Evolutionary conservation across 345 rosid species (phyloP).

Genomic region (Psidium guajava): DNA sequence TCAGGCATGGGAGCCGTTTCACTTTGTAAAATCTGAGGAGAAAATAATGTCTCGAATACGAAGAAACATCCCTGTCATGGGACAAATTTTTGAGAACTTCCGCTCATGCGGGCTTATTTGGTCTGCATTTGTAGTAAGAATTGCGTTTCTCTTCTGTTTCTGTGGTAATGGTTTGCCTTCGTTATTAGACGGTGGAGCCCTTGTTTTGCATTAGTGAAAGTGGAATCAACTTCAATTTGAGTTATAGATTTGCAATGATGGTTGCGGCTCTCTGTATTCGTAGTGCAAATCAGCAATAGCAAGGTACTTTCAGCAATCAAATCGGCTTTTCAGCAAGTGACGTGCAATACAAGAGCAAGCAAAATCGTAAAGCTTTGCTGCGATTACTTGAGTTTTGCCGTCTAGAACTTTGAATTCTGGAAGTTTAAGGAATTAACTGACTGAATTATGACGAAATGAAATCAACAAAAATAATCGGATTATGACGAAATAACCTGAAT

Average conservation of each 20-base stretch:
- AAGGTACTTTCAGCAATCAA: not conserved
- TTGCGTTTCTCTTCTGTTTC: not conserved
- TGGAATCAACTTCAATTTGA: not conserved
- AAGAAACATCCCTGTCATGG: constrained; percentile 9
- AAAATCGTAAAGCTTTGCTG: not conserved
- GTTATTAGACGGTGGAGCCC: not conserved
- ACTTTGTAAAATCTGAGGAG: constrained; percentile 9
- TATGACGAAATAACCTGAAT: not conserved
- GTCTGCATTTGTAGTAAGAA: not conserved
- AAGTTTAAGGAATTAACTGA: not conserved
- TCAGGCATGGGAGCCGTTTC: not conserved
- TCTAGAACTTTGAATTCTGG: not conserved
- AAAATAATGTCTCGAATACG: constrained; percentile 21
- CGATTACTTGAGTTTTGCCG: not conserved
- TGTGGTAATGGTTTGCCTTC: not conserved
- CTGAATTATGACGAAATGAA: not conserved
- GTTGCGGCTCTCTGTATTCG: not conserved
- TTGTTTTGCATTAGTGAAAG: not conserved
- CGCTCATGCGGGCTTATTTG: not conserved
- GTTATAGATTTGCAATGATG: not conserved
- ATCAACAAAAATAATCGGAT: not conserved
- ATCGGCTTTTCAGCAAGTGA: not conserved
- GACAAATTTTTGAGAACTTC: constrained; percentile 1
- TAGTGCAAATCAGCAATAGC: not conserved
- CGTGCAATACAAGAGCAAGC: not conserved